Evolutionary conservation across 2,329 filamentous ascomycete species (phyloP), one percentile per base, ranked within the genome.

Genomic region (Colletotrichum caudatum): DNA sequence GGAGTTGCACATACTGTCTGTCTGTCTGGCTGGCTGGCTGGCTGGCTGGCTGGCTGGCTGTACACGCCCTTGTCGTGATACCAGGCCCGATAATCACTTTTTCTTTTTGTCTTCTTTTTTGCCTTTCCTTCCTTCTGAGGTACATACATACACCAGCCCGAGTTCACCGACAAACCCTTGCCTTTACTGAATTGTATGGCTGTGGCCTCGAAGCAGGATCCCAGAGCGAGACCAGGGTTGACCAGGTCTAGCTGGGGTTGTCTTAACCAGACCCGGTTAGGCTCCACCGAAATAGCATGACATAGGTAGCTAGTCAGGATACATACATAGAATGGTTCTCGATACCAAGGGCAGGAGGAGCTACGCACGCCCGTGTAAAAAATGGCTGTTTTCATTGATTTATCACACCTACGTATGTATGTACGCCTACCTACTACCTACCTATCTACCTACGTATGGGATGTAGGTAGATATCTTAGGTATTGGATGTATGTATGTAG

Each of bases 1-100:
- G 57, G 18, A 48, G 63, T 46, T 50, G 67, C 56, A 61, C 65
- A 66, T 70, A 41, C 67, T 44, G 26, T 51, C 51, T 41, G n/a
- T n/a, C n/a, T n/a, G n/a, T n/a, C n/a, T n/a, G n/a, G n/a, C n/a
- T n/a, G n/a, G n/a, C n/a, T n/a, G n/a, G n/a, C n/a, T n/a, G n/a
- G n/a, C n/a, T n/a, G n/a, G n/a, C n/a, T n/a, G n/a, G n/a, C n/a
- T n/a, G n/a, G n/a, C n/a, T n/a, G n/a, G n/a, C 51, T 64, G 23
- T 44, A 54, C 8, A 59, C 14, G 44, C 35, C 29, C 35, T 35
- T n/a, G 46, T 59, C 16, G 12, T 39, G 37, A 39, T 39, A 14
- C 35, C 56, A 53, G 20, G 56, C 44, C 29, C 35, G 46, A 54
- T 62, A 46, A n/a, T n/a, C 44, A n/a, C 41, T 16, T 20, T 54